Evolutionary conservation across 441 rosid genomes (phyloP).

Genomic region (Adansonia grandidieri): DNA sequence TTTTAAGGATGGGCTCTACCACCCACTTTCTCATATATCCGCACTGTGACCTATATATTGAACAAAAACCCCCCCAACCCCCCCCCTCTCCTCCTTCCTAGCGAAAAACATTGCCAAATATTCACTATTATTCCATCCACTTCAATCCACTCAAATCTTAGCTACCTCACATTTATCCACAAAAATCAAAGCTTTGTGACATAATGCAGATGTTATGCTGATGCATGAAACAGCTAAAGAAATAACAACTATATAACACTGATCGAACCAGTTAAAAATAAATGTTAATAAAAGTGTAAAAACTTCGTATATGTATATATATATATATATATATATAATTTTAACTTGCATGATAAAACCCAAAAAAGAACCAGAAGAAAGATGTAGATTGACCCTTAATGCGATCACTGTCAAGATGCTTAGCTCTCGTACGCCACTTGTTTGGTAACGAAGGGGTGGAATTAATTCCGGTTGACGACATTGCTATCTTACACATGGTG

Average conservation of each 20-base stretch:
- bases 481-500: constrained; percentile 16
- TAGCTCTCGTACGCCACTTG: constrained; percentile 20
- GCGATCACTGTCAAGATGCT: neutral
- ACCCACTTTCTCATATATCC: neutral
- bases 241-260: too few relatives aligned
- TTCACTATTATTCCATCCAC: constrained; percentile 5
- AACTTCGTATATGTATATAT: too few relatives aligned
- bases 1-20: neutral
- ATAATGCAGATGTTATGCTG: constrained; percentile 17
- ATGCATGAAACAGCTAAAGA: constrained; percentile 12
- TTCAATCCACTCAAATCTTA: constrained; percentile 3
- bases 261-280: too few relatives aligned
- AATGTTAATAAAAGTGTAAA: too few relatives aligned
- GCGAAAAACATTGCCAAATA: neutral
- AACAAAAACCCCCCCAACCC: neutral
- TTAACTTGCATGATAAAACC: too few relatives aligned
- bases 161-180: neutral
- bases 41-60: neutral
- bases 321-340: too few relatives aligned
- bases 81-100: too few relatives aligned
- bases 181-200: constrained; percentile 3
- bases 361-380: too few relatives aligned
- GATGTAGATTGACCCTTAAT: neutral
- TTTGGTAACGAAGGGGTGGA: neutral
- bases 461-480: neutral